Conservation (phyloP, 2,329 filamentous ascomycete species). For the Hypoxylon sp. region DNA sequence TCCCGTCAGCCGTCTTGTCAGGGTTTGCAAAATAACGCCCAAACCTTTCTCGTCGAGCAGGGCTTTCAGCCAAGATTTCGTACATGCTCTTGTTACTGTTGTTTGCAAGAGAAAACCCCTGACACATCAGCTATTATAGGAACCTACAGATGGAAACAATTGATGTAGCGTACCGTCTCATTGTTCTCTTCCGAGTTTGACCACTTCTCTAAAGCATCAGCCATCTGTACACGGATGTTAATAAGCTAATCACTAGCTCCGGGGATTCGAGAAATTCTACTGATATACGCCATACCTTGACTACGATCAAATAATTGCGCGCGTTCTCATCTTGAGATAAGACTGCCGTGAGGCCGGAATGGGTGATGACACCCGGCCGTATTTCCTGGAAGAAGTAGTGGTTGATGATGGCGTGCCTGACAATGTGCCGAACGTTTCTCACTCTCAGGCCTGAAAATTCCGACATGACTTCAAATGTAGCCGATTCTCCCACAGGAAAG, state of each 20-base stretch:
- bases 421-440: conserved; percentile 37
- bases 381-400: conserved; percentile 46
- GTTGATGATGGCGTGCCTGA: conserved; percentile 44
- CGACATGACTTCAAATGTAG: conserved; percentile 27
- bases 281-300: not conserved
- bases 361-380: conserved; percentile 42
- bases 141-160: not conserved
- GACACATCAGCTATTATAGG: not conserved
- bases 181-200: conserved; percentile 39
- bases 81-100: conserved; percentile 38
- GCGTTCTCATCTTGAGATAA: conserved; percentile 30
- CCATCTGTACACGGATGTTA: conserved; percentile 19
- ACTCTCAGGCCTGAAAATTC: conserved; percentile 27
- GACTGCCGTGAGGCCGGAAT: conserved; percentile 36
- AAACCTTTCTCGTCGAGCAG: conserved; percentile 27
- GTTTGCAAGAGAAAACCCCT: conserved; percentile 40
- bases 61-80: conserved; percentile 38
- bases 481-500: conserved; percentile 21
- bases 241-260: not conserved
- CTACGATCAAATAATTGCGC: conserved; percentile 34
- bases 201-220: conserved; percentile 42
- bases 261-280: not conserved
- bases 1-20: conserved; percentile 24
- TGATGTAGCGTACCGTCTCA: conserved; percentile 27
- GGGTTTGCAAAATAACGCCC: conserved; percentile 28